phyloP scores from a whole-genome alignment of 2,329 filamentous ascomycete species.

The Colletotrichum sp. region DNA sequence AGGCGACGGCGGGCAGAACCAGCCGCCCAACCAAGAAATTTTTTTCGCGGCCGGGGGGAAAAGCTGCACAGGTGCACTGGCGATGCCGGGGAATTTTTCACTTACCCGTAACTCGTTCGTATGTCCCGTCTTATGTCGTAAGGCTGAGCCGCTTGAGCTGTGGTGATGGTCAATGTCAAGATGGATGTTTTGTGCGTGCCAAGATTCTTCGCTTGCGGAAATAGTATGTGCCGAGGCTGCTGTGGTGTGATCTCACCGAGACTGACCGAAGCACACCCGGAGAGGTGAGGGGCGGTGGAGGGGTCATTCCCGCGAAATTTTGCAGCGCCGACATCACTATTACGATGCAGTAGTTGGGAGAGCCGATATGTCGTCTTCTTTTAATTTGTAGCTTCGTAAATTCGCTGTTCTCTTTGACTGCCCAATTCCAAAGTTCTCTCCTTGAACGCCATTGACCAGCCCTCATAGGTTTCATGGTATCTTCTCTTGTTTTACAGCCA shows the following conservation, averaged over 20 bases:
- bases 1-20: slow-evolving; percentile 9
- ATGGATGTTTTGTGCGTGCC: slow-evolving; percentile 24
- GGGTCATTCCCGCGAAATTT: neutral
- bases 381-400: neutral
- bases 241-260: neutral
- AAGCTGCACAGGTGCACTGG: neutral
- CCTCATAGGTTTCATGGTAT: slow-evolving; percentile 15
- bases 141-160: slow-evolving; percentile 18
- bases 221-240: slow-evolving; percentile 20
- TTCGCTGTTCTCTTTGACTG: neutral
- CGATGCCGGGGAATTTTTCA: neutral
- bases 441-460: slow-evolving; percentile 5
- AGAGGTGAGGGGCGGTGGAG: neutral
- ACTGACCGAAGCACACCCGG: neutral
- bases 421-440: neutral
- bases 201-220: slow-evolving; percentile 25
- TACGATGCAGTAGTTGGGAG: neutral
- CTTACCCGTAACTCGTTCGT: slow-evolving; percentile 9
- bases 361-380: neutral
- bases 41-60: neutral
- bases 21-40: neutral
- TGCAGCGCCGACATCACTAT: neutral
- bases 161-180: slow-evolving; percentile 11
- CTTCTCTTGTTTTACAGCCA: slow-evolving; percentile 2
- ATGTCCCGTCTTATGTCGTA: slow-evolving; percentile 13